Evolutionary conservation across 495 filamentous ascomycete species (phyloP), one percentile per base, ranked within the genome.

Genomic region (Hypoxylon perforatum): DNA sequence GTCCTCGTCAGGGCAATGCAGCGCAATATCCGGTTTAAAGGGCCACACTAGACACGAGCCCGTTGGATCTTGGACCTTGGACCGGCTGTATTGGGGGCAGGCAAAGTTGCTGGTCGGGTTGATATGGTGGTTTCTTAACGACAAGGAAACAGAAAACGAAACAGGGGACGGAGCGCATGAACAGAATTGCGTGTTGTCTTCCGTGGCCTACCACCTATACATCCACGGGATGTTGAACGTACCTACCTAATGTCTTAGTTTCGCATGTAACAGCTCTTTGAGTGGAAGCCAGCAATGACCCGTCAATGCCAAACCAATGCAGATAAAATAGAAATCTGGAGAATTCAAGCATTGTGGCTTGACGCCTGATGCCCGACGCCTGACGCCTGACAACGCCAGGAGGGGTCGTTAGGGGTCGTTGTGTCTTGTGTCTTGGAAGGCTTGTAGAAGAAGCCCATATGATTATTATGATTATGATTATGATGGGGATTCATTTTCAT

Each of bases 1-100:
- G 21, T 47, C 56, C 57, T 65, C 66, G 47, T 51, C 57, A 54
- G 57, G 57, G 35, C 57, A 46, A 63, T 47, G 61, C 53, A 45
- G 36, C 47, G 53, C 48, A 63, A 58, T 63, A 63, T 62, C 53
- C 57, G 57, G 61, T 41, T 48, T 33, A 54, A 58, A 41, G 50
- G 47, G 33, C 59, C 58, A 50, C 50, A 39, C 11, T 30, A 46
- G 8, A 33, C 30, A 28, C 25, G 25, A 33, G 30, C 11, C 30
- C 8, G 30, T 33, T 33, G 30, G 7, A 33, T 33, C 3, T 9
- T 33, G n/a, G 51, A 48, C 47, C 39, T 18, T 44, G 44, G 51
- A 53, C 57, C 65, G 65, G 46, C 36, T 48, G 52, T 63, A 33
- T 38, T 44, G 52, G 22, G 23, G 58, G 52, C 52, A 57, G 53